These are phyloP conservation scores for Penicillium diatomitis DNA, from an alignment of 495 filamentous ascomycete genomes.

Conservation along the genomic window DNA sequence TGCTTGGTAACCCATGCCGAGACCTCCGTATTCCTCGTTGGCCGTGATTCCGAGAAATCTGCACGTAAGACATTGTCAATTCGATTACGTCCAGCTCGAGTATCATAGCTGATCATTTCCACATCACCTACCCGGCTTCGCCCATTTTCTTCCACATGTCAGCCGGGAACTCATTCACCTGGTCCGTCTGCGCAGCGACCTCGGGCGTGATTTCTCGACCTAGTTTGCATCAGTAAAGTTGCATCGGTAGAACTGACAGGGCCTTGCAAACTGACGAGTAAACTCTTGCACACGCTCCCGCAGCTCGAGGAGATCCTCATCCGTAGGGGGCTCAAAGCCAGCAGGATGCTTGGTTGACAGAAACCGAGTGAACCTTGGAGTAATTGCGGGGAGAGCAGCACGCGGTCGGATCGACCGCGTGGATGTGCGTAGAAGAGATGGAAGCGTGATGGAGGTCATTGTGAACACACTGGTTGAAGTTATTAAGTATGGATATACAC, in stretches of 20 bases:
- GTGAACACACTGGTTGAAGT: neutral
- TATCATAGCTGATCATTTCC: neutral
- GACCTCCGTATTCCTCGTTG: conserved; percentile 84
- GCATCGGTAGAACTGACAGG: neutral
- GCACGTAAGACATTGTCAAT: neutral
- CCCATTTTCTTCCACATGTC: conserved; percentile 94
- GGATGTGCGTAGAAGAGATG: conserved; percentile 25
- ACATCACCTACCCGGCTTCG: conserved; percentile 52
- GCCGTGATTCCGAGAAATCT: conserved; percentile 88
- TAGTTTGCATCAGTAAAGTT: conserved; percentile 10
- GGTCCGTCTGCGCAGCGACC: conserved; percentile 72
- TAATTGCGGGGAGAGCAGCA: conserved; percentile 22
- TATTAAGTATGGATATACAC: too few relatives aligned
- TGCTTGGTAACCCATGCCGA: conserved; percentile 93
- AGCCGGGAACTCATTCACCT: conserved; percentile 75
- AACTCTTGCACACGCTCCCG: conserved; percentile 91
- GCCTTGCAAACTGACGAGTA: conserved; percentile 39
- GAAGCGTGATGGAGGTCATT: conserved; percentile 26
- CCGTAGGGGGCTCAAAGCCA: conserved; percentile 67
- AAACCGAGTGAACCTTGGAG: conserved; percentile 25
- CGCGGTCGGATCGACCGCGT: conserved; percentile 17
- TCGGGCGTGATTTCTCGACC: conserved; percentile 64
- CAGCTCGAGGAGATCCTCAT: conserved; percentile 71
- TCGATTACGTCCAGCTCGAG: neutral
- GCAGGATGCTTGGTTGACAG: conserved; percentile 72